Conservation (phyloP, 768 basidiomycete genomes). For the Pulveroboletus sp. region DNA sequence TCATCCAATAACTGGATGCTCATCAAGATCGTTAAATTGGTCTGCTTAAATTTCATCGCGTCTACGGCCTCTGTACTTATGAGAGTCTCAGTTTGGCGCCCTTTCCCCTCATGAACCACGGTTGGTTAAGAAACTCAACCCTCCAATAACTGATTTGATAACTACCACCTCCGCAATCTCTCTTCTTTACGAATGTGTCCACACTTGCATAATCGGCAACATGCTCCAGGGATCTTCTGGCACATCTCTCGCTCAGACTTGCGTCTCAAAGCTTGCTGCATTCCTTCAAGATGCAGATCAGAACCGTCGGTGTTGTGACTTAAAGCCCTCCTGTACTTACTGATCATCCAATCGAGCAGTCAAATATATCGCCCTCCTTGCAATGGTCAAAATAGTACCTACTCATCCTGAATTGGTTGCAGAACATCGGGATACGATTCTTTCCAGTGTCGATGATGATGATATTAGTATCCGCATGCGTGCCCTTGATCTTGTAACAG, state of each 20-base stretch:
- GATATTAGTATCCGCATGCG: slow-evolving; percentile 97
- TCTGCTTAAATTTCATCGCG: slow-evolving; percentile 32
- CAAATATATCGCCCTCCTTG: slow-evolving; percentile 93
- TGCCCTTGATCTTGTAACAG: slow-evolving; percentile 88
- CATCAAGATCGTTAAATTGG: slow-evolving; percentile 96
- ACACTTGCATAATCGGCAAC: slow-evolving; percentile 95
- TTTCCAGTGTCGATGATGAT: slow-evolving; percentile 84
- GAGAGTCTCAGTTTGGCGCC: slow-evolving; percentile 71
- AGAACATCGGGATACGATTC: slow-evolving; percentile 87
- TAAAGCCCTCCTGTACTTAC: slow-evolving; percentile 8
- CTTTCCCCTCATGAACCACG: slow-evolving; percentile 90
- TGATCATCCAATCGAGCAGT: slow-evolving; percentile 48
- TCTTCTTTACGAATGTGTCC: slow-evolving; percentile 94
- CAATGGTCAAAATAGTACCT: slow-evolving; percentile 94
- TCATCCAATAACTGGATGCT: slow-evolving; percentile 99
- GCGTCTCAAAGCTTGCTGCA: slow-evolving; percentile 88
- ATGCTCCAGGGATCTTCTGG: slow-evolving; percentile 84
- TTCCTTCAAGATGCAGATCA: slow-evolving; percentile 94
- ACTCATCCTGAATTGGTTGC: slow-evolving; percentile 85
- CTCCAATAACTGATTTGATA: slow-evolving; percentile 92
- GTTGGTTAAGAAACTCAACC: slow-evolving; percentile 88
- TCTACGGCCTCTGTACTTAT: neutral
- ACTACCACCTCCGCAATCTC: slow-evolving; percentile 95
- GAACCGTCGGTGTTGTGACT: slow-evolving; percentile 63
- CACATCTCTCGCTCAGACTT: slow-evolving; percentile 74